Evolutionary conservation across 345 rosid genomes (phyloP), one percentile per base, ranked within the genome.

Genomic region (Aurinia saxatilis): DNA sequence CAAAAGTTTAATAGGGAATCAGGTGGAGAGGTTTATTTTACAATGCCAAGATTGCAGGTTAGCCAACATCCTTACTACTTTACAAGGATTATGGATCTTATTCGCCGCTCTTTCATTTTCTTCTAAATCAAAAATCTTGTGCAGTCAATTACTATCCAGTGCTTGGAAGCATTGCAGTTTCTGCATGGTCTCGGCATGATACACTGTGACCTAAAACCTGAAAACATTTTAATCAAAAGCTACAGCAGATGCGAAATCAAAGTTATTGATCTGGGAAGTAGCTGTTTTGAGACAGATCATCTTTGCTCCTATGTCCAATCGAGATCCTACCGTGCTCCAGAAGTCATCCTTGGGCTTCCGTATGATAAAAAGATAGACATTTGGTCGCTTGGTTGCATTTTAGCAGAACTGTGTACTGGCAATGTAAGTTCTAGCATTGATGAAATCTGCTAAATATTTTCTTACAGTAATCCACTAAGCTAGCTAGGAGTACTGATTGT

Each of bases 31-130:
- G 98, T 92, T 64, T 92, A 92, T 76, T 92, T 92, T 78, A 92
- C 98, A 33, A 89, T 89, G 98, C 96, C 96, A 27, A 85, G 98
- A 80, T 80, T 92, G 81, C 96, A 92, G 96, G 98, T 92, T 63
- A 50, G 77, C 61, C 1, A 16, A 53, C 17, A 68, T 49, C 58
- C 23, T 53, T 76, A 49, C 71, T 49, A 42, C 17, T 27, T n/a
- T 49, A 56, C 33, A 58, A 46, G 55, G 33, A 61, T 50, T 23
- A 50, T 49, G 40, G 37, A 27, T 57, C 25, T 60, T 41, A 65
- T 39, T 60, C 50, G 35, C 48, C 62, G 27, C 54, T 35, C 46
- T 57, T 42, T 80, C 27, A 79, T 59, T 36, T 62, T 58, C 49
- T 73, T 45, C 27, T 13, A 35, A 23, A 56, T 63, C n/a, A 11